phyloP scores from a whole-genome alignment of 2,329 filamentous ascomycete species.

The Fusarium illudens region DNA sequence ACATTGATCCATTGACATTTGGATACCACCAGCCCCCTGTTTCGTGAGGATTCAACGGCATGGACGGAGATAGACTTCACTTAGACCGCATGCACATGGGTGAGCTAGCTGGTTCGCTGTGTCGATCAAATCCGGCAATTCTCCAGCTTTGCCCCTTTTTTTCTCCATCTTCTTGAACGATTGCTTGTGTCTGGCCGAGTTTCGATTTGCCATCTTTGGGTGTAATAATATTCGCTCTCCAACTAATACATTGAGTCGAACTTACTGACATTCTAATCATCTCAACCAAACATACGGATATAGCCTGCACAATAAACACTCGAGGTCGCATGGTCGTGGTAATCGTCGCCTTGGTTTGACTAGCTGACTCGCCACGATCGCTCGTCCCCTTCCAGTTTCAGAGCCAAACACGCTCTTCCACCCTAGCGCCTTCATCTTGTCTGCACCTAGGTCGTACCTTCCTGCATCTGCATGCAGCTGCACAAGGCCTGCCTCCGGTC shows the following conservation, averaged over 20 bases:
- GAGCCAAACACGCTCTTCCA: constrained; percentile 5
- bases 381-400: constrained; percentile 16
- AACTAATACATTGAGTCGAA: neutral
- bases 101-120: constrained; percentile 23
- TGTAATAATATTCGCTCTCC: neutral
- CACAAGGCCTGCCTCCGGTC: constrained; percentile 39
- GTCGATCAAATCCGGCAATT: constrained; percentile 37
- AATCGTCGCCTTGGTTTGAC: constrained; percentile 2
- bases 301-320: neutral
- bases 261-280: neutral
- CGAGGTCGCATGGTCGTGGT: neutral
- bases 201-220: neutral
- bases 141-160: constrained; percentile 25
- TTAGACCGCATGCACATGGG: constrained; percentile 16
- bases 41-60: constrained; percentile 22
- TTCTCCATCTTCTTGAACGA: neutral
- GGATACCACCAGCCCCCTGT: neutral
- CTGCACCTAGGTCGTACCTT: too few relatives aligned
- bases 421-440: constrained; percentile 26
- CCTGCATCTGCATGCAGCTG: constrained; percentile 36
- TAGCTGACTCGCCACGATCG: constrained; percentile 29
- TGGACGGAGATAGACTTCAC: constrained; percentile 30
- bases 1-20: neutral
- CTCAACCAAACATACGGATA: neutral
- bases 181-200: neutral